phyloP scores from a whole-genome alignment of 2,329 filamentous ascomycete species.

The Lachnellula occidentalis region DNA sequence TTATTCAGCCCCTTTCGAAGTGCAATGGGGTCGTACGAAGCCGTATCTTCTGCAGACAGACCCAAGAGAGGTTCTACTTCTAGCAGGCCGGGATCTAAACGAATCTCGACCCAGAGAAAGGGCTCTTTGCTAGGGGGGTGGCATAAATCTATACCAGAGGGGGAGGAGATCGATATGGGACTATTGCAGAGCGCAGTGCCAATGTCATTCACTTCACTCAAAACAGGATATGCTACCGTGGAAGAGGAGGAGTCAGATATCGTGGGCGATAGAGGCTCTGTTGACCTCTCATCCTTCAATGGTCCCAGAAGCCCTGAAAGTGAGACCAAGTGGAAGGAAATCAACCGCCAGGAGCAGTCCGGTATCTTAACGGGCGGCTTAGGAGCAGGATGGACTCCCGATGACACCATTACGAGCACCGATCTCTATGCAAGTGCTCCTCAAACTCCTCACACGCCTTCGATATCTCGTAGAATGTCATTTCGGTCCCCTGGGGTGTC shows the following conservation, averaged over 20 bases:
- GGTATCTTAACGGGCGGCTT: constrained; percentile 54
- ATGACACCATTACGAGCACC: constrained; percentile 42
- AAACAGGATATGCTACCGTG: constrained; percentile 17
- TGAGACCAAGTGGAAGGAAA: constrained; percentile 18
- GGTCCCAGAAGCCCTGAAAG: constrained; percentile 20
- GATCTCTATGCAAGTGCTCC: constrained; percentile 40
- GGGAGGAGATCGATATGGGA: constrained; percentile 28
- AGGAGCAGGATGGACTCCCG: constrained; percentile 47
- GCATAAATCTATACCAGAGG: constrained; percentile 25
- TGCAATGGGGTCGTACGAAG: constrained; percentile 15
- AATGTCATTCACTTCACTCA: constrained; percentile 18
- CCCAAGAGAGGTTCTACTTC: constrained; percentile 10
- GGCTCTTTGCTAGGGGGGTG: constrained; percentile 14
- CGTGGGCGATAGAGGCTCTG: constrained; percentile 7
- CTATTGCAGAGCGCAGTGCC: constrained; percentile 23
- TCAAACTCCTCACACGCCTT: constrained; percentile 5
- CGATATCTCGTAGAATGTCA: constrained; percentile 20
- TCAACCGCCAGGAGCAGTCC: constrained; percentile 40
- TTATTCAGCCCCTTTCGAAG: constrained; percentile 20
- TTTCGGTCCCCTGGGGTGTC: constrained; percentile 15
- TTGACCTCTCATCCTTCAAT: constrained; percentile 27
- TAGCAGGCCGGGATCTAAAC: constrained; percentile 8
- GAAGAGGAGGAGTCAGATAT: constrained; percentile 19
- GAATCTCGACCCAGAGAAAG: constrained; percentile 18
- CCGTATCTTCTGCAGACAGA: constrained; percentile 11